Conservation (phyloP, 192 early-diverging fungal genomes). For the Diversispora epigaea region DNA sequence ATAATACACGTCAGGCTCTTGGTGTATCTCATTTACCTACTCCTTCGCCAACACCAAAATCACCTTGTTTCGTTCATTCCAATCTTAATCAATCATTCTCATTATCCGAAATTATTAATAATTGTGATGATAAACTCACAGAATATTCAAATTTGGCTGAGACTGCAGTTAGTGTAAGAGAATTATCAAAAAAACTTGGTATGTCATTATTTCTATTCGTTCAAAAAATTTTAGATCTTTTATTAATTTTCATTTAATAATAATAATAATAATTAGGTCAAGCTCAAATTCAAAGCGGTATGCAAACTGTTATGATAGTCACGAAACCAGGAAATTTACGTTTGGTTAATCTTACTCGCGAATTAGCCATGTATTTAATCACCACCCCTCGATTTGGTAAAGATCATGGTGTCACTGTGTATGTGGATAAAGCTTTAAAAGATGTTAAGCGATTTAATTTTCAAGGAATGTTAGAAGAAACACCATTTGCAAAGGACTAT, state of each 20-base stretch:
- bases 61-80: constrained; percentile 29
- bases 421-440: constrained; percentile 66
- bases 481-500: constrained; percentile 45
- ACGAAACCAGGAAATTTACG: constrained; percentile 71
- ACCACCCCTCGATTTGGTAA: constrained; percentile 43
- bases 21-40: neutral
- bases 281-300: constrained; percentile 45
- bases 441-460: constrained; percentile 57
- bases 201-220: constrained; percentile 31
- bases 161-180: constrained; percentile 67
- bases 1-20: no score
- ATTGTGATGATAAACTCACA: neutral
- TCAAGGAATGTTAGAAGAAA: constrained; percentile 44
- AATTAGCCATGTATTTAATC: constrained; percentile 69
- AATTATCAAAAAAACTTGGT: constrained; percentile 71
- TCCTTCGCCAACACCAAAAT: constrained; percentile 20
- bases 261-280: constrained; percentile 33
- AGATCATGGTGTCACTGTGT: constrained; percentile 51
- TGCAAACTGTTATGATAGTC: constrained; percentile 68
- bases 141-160: constrained; percentile 51
- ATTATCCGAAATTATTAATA: neutral
- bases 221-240: neutral
- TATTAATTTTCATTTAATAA: neutral
- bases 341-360: constrained; percentile 65
- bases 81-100: constrained; percentile 6